phyloP scores from a whole-genome alignment of 1,284 basidiomycete species.

The Schizopora paradoxa region DNA sequence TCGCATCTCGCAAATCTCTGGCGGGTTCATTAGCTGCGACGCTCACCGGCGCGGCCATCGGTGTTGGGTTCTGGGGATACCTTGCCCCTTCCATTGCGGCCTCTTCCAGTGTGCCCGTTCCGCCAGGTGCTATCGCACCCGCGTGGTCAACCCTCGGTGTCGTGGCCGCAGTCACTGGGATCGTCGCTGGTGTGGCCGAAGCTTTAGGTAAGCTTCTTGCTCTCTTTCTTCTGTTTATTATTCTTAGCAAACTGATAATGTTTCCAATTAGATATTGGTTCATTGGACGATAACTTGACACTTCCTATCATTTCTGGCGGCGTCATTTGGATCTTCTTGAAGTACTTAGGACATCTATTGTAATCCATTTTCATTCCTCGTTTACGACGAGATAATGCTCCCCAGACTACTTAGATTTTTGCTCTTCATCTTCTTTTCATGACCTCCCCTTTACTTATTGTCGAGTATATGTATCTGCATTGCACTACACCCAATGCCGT shows the following conservation, averaged over 20 bases:
- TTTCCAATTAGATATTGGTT: slow-evolving; percentile 66
- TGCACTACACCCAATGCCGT: no score
- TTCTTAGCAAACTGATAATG: slow-evolving; percentile 15
- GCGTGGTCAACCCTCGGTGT: slow-evolving; percentile 38
- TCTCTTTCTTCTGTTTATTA: slow-evolving; percentile 8
- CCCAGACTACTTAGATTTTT: no score
- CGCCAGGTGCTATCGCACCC: slow-evolving; percentile 18
- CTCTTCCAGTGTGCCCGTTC: slow-evolving; percentile 33
- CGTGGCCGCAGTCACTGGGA: slow-evolving; percentile 60
- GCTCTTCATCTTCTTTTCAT: no score
- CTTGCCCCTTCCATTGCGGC: slow-evolving; percentile 42
- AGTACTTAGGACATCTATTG: slow-evolving; percentile 20
- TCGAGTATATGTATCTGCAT: no score
- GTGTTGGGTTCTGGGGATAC: slow-evolving; percentile 75
- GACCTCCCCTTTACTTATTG: no score
- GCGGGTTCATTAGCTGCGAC: slow-evolving; percentile 88
- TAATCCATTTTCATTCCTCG: no score
- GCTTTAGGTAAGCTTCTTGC: slow-evolving; percentile 61
- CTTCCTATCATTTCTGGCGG: slow-evolving; percentile 88
- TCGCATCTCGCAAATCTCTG: slow-evolving; percentile 80
- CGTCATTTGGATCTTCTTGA: slow-evolving; percentile 71
- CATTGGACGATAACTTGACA: slow-evolving; percentile 89
- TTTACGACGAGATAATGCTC: no score
- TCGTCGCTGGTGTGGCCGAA: slow-evolving; percentile 80
- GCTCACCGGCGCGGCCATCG: slow-evolving; percentile 70